A percentile compares a stretch with the other conserved stretches of the same genome.
Evolutionary conservation across 2,329 filamentous ascomycete species (phyloP).

Genomic region (Fusarium penzigii): DNA sequence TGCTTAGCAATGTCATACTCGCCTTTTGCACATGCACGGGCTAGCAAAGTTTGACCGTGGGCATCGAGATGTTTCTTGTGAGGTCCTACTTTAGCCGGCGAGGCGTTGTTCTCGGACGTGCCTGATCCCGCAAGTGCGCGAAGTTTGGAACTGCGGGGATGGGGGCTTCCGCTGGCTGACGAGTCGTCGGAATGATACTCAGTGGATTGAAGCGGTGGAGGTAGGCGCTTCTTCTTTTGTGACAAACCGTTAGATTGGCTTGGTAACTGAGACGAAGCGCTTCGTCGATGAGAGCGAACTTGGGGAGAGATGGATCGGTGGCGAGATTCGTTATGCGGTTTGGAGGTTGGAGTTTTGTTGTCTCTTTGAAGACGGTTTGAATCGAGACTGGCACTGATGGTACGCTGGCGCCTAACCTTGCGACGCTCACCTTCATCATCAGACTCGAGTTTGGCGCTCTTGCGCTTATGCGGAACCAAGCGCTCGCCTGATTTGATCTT

Average conservation of each 20-base stretch:
- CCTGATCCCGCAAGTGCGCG: constrained; percentile 57
- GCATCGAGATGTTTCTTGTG: constrained; percentile 90
- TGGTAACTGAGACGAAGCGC: constrained; percentile 63
- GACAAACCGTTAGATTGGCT: constrained; percentile 56
- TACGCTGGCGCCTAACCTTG: constrained; percentile 56
- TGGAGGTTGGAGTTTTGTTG: constrained; percentile 33
- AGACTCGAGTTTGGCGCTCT: constrained; percentile 54
- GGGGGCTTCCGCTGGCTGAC: constrained; percentile 60
- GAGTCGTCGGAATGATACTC: constrained; percentile 71
- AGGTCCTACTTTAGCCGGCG: constrained; percentile 67
- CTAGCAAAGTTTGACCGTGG: constrained; percentile 86
- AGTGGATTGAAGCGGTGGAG: constrained; percentile 61
- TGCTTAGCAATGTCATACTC: constrained; percentile 78
- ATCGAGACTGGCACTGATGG: constrained; percentile 46
- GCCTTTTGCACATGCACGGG: constrained; percentile 85
- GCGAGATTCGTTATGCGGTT: constrained; percentile 34
- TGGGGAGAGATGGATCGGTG: constrained; percentile 61
- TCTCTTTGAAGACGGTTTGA: constrained; percentile 34
- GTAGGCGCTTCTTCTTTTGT: constrained; percentile 62
- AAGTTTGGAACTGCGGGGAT: constrained; percentile 58
- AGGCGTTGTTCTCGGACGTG: constrained; percentile 60
- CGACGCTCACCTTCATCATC: constrained; percentile 58
- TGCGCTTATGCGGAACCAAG: constrained; percentile 52
- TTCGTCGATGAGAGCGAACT: constrained; percentile 60
- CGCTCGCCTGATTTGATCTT: constrained; percentile 50